Base-by-base conservation (phyloP, 495 filamentous ascomycete genomes). In the Aspergillus bridgeri region DNA sequence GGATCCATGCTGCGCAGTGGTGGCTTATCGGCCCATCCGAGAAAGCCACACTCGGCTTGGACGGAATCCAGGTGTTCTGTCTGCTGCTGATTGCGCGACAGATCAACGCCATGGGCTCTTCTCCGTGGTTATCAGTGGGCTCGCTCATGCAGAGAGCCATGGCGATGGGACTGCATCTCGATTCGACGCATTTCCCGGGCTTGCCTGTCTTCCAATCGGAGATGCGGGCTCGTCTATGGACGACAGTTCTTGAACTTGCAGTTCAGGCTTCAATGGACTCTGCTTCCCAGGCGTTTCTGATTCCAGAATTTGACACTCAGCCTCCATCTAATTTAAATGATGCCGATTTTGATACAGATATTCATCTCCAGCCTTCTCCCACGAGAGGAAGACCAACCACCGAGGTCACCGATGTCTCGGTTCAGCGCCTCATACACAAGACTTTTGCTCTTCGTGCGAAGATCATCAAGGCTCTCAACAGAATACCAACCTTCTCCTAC, bases 171-270 rank as follows among this genome's bases (percentile, higher is more conserved):
- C 58, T 85, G 2, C 79, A 87, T 65, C 75, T 75, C 6, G 82
- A 86, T 56, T 79, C 83, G 0, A 69, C 65, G 20, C 60, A 77
- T 52, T 77, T 83, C 33, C 75, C 78, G 0, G 51, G 53, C 3
- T 71, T 83, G 56, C 68, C 80, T 0, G 15, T 70, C 0, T 67
- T 82, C 18, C 70, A 81, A 48, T 69, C 70, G 6, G 83, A 87
- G 58, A 57, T 83, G 42, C 75, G 83, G 7, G 69, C 78, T 29
- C 71, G 83, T 7, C 60, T 86, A 13, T 87, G 84, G 84, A 76
- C 75, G 1, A 82, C 81, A 6, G 73, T 87, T 6, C 55, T 85
- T 2, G 84, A 87, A 52, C 60, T 86, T 38, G 64, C 61, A 29
- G 42, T 81, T 0, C 82, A 84, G 56, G 46, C 53, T 18, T 57